Base-by-base conservation (phyloP, 2,329 filamentous ascomycete genomes). In the Aureobasidium zeae region DNA sequence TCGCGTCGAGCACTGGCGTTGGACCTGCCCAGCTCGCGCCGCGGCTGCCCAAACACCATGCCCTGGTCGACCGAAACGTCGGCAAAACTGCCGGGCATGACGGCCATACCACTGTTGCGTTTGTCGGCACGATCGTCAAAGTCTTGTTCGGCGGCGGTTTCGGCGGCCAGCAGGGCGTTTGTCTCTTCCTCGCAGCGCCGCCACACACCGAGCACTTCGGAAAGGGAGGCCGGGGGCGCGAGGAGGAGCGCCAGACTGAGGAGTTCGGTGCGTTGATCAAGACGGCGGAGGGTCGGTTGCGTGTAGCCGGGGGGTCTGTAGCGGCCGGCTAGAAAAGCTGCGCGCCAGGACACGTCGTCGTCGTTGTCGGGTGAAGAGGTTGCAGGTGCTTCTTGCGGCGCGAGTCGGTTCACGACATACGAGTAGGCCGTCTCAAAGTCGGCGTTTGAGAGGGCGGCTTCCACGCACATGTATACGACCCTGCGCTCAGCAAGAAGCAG, bases 391-490 rank as follows among this genome's bases (percentile, higher is more conserved):
- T 47, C 60, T 11, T 58, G 55, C 5, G 59, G 63, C 2, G 57
- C 56, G 20, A 91, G 68, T 16, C 81, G 76, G 55, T 79, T 86
- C 34, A 86, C 74, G 2, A 88, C 80, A 56, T 85, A 89, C 0
- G 83, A 88, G 59, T 89, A 91, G 9, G 85, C 85, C 0, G 85
- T 91, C 57, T 93, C 86, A 49, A 91, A 91, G 57, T 79, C 86
- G 50, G 87, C 79, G 56, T 88, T 83, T 8, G 71, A 70, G 1
- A 91, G 69, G 10, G 85, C 83, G 11, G 82, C 79, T 57, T 86
- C 79, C 29, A 89, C 78, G 50, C 84, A 86, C 81, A 89, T 86
- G 47, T 82, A 81, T 5, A 79, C 80, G 38, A 91, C 77, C 21
- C 84, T 75, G 35, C 74, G 76, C 55, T 81, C 77, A 3, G 76